These are phyloP conservation scores for Gossypium lobatum DNA, from an alignment of 441 rosid genomes.

Conservation along the genomic window DNA sequence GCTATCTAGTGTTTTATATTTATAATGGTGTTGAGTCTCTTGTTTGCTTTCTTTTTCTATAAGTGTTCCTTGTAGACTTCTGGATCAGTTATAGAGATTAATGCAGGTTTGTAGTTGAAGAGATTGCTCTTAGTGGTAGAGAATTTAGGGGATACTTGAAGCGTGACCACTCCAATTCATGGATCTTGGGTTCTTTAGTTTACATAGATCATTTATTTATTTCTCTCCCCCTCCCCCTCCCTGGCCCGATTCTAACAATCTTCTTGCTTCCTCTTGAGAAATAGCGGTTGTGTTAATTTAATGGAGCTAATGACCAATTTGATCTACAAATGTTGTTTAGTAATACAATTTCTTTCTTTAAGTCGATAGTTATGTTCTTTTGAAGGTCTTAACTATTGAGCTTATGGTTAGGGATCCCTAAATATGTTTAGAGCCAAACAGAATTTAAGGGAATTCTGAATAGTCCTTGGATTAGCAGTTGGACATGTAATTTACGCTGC, in stretches of 20 bases:
- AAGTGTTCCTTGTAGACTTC: neutral
- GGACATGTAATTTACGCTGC: neutral
- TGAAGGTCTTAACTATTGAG: constrained; percentile 3
- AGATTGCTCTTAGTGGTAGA: neutral
- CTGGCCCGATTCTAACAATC: neutral
- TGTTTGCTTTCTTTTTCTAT: neutral
- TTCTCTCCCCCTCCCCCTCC: neutral
- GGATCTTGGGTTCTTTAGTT: constrained; percentile 6
- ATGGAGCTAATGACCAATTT: neutral
- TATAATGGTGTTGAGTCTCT: neutral
- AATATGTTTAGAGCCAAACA: neutral
- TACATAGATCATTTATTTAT: neutral
- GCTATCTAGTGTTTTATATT: neutral
- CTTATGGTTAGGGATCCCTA: neutral
- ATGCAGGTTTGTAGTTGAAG: neutral
- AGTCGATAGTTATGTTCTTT: neutral
- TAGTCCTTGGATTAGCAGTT: neutral
- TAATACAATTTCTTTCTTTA: neutral
- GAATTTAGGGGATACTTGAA: neutral
- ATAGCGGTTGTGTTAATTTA: neutral
- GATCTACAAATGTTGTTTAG: neutral
- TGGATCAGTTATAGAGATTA: constrained; percentile 7
- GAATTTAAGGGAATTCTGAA: neutral
- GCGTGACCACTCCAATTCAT: neutral
- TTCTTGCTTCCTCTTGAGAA: neutral